Conservation (phyloP, 306 rosid genomes). For the Sphenostylis stenocarpa region DNA sequence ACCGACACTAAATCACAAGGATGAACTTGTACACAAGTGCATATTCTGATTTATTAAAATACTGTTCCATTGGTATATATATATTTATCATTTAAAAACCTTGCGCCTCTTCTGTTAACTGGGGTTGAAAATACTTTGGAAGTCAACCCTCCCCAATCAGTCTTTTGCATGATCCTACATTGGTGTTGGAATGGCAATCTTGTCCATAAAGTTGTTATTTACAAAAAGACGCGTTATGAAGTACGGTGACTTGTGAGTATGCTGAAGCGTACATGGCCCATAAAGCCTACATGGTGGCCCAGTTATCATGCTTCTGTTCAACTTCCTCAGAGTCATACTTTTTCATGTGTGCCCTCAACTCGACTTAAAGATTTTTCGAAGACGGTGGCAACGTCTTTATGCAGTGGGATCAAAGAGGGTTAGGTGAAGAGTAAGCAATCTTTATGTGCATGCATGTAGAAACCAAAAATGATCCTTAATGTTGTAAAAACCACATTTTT, state of each 20-base stretch:
- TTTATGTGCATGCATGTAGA: not conserved
- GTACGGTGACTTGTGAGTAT: not conserved
- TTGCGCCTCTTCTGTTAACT: not conserved
- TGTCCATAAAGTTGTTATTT: slow-evolving; percentile 5
- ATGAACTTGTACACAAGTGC: not conserved
- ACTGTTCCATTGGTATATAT: not conserved
- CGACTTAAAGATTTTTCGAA: not conserved
- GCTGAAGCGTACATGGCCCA: not conserved
- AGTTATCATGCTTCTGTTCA: not conserved
- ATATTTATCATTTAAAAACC: not conserved
- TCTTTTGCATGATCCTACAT: slow-evolving; percentile 8
- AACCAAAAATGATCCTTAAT: not conserved
- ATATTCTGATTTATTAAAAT: not conserved
- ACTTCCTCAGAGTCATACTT: not conserved
- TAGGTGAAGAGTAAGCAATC: not conserved
- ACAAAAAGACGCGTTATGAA: not conserved
- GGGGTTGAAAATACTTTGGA: not conserved
- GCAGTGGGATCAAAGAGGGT: not conserved
- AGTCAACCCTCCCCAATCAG: not conserved
- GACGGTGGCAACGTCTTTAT: not conserved
- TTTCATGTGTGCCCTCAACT: not conserved
- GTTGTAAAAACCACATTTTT: not conserved
- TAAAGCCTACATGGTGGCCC: slow-evolving; percentile 11
- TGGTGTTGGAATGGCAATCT: not conserved
- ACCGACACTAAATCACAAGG: not conserved